Percentiles rank a stretch among this genome's conserved stretches.
phyloP scores from a whole-genome alignment of 179 eudicot species.

The Kewa caespitosa region DNA sequence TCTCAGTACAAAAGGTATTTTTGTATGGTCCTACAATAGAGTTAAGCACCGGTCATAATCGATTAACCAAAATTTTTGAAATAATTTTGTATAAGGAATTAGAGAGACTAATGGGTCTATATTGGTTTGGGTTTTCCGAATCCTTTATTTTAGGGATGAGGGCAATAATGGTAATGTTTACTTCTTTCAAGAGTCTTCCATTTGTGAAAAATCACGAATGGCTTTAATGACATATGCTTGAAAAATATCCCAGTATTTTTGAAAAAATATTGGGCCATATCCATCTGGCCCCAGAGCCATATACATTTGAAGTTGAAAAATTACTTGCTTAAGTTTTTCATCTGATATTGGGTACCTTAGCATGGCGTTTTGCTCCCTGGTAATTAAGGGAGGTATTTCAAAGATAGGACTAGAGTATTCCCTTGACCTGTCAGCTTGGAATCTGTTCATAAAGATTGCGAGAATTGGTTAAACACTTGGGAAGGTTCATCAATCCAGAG shows the following conservation, averaged over 20 bases:
- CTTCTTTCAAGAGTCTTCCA: neutral
- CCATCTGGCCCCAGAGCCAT: neutral
- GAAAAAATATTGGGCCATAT: neutral
- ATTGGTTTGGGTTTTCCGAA: neutral
- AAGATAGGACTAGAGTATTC: no score
- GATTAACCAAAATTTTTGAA: neutral
- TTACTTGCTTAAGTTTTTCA: neutral
- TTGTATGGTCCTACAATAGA: neutral
- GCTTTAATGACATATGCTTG: neutral
- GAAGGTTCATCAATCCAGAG: neutral
- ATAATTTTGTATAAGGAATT: neutral
- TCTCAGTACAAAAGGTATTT: neutral
- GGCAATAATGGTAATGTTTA: neutral
- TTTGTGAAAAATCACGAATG: neutral
- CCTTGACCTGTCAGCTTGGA: neutral
- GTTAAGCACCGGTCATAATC: neutral
- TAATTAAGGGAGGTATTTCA: neutral
- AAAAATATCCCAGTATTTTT: neutral
- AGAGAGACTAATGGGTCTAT: neutral
- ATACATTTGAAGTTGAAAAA: neutral
- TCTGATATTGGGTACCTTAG: neutral
- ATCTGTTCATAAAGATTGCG: neutral
- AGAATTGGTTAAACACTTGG: neutral
- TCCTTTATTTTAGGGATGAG: neutral
- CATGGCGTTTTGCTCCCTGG: neutral